These are phyloP conservation scores for Trametes polyzona DNA, from an alignment of 1,284 basidiomycete species.

Conservation along the genomic window DNA sequence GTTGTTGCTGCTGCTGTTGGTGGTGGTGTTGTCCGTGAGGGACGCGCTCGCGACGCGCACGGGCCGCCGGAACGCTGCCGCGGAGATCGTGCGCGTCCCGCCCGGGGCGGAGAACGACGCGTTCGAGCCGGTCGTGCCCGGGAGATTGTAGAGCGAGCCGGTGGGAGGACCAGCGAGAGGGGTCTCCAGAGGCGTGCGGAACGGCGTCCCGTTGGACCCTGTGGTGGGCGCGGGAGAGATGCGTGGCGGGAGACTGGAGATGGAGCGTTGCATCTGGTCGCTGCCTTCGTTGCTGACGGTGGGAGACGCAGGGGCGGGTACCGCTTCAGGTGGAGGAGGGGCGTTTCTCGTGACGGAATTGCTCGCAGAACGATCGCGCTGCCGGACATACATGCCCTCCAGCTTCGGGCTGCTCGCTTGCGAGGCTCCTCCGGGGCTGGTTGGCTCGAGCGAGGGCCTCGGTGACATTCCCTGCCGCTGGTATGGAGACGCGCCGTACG, in stretches of 20 bases:
- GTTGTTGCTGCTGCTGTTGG: too few species aligned
- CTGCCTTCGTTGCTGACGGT: conserved; percentile 16
- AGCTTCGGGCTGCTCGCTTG: conserved; percentile 20
- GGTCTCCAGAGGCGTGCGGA: conserved; percentile 44
- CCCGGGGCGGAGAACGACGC: conserved; percentile 34
- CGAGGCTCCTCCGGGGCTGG: background rate
- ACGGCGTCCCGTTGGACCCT: conserved; percentile 36
- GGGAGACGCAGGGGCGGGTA: conserved; percentile 13
- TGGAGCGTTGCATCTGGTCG: conserved; percentile 14
- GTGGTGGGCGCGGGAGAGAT: conserved; percentile 31
- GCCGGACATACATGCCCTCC: conserved; percentile 26
- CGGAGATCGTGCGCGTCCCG: conserved; percentile 66
- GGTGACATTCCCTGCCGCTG: conserved; percentile 20
- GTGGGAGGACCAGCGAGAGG: conserved; percentile 30
- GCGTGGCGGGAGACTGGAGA: conserved; percentile 3
- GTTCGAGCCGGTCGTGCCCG: conserved; percentile 39
- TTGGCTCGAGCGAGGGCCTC: conserved; percentile 17
- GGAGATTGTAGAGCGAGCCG: conserved; percentile 28
- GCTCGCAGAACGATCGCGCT: conserved; percentile 24
- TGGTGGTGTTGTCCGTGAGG: too few species aligned
- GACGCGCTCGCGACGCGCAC: conserved; percentile 40
- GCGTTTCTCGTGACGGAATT: conserved; percentile 9
- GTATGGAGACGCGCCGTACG: conserved; percentile 23
- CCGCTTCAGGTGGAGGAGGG: conserved; percentile 1
- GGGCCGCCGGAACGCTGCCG: conserved; percentile 73